These are phyloP conservation scores for Trichodelitschia bisporula DNA, from an alignment of 495 filamentous ascomycete genomes.

Conservation along the genomic window DNA sequence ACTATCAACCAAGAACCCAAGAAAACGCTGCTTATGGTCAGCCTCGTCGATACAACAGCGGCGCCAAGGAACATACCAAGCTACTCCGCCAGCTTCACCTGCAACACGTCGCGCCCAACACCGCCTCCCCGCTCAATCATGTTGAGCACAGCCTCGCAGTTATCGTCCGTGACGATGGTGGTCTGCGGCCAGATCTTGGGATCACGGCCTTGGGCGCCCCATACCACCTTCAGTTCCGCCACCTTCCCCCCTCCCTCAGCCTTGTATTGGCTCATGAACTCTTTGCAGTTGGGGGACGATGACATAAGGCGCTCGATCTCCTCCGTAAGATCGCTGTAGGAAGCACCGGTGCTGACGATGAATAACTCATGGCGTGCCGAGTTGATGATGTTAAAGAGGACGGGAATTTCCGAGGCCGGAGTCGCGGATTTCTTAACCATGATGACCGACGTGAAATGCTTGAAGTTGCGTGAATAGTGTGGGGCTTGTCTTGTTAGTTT, in stretches of 20 bases:
- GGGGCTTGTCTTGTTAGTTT: no score
- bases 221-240: conserved; percentile 9
- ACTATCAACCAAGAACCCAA: no score
- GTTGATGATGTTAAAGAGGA: conserved; percentile 12
- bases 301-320: conserved; percentile 4
- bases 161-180: conserved; percentile 12
- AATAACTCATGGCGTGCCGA: conserved; percentile 9
- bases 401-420: no score
- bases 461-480: no score
- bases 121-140: conserved; percentile 13
- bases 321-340: conserved; percentile 5
- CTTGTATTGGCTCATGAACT: conserved; percentile 11
- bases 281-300: conserved; percentile 10
- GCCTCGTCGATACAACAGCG: no score
- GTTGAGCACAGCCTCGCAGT: conserved; percentile 9
- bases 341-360: no score
- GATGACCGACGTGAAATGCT: no score
- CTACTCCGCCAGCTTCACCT: no score
- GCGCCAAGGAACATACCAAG: no score
- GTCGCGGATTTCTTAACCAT: no score
- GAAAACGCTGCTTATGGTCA: no score
- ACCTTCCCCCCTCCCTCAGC: conserved; percentile 3
- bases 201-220: conserved; percentile 9
- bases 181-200: conserved; percentile 9
- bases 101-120: conserved; percentile 11